These are phyloP conservation scores for Tephrocybe rancida DNA, from an alignment of 768 basidiomycete species.

Conservation along the genomic window DNA sequence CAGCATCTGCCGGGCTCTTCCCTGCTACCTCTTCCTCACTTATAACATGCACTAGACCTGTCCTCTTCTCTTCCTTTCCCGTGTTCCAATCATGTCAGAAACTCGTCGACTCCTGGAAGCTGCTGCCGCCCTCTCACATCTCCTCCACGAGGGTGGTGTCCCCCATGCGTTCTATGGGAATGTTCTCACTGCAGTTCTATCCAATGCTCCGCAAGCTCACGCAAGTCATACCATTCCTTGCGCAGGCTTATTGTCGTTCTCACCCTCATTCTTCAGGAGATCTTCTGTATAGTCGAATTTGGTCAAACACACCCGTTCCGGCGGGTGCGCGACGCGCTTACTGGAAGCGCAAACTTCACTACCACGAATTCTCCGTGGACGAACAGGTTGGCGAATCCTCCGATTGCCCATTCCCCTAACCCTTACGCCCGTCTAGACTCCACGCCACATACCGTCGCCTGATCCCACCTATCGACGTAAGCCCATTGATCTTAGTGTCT, in stretches of 20 bases:
- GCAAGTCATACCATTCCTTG: slow-evolving; percentile 41
- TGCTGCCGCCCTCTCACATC: slow-evolving; percentile 69
- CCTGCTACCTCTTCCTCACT: slow-evolving; percentile 38
- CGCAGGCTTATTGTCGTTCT: slow-evolving; percentile 6
- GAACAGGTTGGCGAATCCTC: slow-evolving; percentile 57
- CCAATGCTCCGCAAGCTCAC: slow-evolving; percentile 65
- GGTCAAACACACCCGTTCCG: slow-evolving; percentile 77
- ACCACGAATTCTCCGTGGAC: slow-evolving; percentile 83
- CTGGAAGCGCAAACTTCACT: slow-evolving; percentile 64
- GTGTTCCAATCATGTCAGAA: slow-evolving; percentile 56
- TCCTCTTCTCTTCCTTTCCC: slow-evolving; percentile 31
- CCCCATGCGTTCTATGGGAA: slow-evolving; percentile 85
- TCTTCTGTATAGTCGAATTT: slow-evolving; percentile 82
- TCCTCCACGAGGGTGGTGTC: slow-evolving; percentile 57
- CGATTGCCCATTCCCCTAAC: slow-evolving; percentile 5
- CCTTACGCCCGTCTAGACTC: slow-evolving; percentile 45
- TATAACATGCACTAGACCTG: slow-evolving; percentile 58
- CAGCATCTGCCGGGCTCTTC: slow-evolving; percentile 37
- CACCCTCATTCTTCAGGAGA: slow-evolving; percentile 55
- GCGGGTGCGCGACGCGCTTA: slow-evolving; percentile 75
- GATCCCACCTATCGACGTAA: slow-evolving; percentile 79
- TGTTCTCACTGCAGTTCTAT: slow-evolving; percentile 68
- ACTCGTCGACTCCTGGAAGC: slow-evolving; percentile 78
- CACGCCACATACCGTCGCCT: slow-evolving; percentile 75
- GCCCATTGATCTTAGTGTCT: slow-evolving; percentile 21